A percentile compares a stretch with the other conserved stretches of the same genome.
Evolutionary conservation across 1,139 yeast species (phyloP).

Genomic region (Geotrichum reessii): DNA sequence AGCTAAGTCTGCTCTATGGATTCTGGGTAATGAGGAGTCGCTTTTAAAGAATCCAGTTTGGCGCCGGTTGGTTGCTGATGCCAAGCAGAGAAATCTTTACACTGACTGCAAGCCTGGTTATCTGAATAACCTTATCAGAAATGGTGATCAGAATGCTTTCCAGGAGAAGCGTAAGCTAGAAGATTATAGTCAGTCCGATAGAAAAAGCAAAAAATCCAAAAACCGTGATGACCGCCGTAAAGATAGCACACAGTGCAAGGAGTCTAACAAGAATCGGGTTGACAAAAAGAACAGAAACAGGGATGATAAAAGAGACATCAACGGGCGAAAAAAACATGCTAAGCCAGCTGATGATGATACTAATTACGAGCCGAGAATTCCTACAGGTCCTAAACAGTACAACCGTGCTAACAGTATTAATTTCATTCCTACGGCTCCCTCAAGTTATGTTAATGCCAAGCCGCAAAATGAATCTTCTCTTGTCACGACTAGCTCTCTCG

Average conservation of each 20-base stretch:
- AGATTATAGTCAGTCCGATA: not conserved
- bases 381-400: not conserved
- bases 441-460: not conserved
- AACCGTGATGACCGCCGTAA: not conserved
- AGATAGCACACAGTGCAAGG: not conserved
- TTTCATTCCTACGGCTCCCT: not conserved
- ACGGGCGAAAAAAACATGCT: not conserved
- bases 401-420: not conserved
- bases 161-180: not conserved
- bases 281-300: not conserved
- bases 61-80: conserved; percentile 61
- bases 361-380: not conserved
- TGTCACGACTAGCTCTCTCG: not conserved
- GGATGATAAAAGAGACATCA: not conserved
- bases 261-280: not conserved
- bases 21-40: conserved; percentile 57
- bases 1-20: conserved; percentile 89
- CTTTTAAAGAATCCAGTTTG: conserved; percentile 61
- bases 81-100: conserved; percentile 44
- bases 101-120: conserved; percentile 36
- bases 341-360: not conserved
- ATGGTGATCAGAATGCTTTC: not conserved
- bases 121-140: conserved; percentile 20
- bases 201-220: not conserved
- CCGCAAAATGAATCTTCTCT: not conserved